Evolutionary conservation across 768 basidiomycete species (phyloP).

Genomic region (Filobasidium floriforme): DNA sequence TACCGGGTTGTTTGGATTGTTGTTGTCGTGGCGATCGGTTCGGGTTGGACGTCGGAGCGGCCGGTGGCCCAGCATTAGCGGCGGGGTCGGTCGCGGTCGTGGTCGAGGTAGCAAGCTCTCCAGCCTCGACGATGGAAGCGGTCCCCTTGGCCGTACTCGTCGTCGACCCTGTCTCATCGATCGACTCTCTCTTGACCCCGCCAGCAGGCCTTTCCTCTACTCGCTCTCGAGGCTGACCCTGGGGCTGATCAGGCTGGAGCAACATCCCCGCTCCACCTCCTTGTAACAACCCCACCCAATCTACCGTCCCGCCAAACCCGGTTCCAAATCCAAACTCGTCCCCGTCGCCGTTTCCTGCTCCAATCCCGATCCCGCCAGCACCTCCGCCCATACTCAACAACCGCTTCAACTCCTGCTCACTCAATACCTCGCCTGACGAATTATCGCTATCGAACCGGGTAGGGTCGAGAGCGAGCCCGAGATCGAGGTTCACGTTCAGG

Average conservation of each 20-base stretch:
- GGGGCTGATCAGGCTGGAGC: background rate
- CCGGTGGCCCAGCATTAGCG: background rate
- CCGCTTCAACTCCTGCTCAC: background rate
- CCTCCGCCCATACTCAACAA: background rate
- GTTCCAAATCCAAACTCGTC: too few species aligned
- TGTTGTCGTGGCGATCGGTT: background rate
- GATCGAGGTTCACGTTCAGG: background rate
- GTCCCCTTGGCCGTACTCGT: background rate
- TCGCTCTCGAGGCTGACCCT: background rate
- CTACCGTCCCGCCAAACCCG: background rate
- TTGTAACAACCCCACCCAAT: background rate
- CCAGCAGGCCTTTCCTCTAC: background rate
- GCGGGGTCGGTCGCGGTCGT: background rate
- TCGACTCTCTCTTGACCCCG: too few species aligned
- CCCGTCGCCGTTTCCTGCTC: too few species aligned
- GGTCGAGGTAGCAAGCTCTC: background rate
- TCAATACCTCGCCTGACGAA: background rate
- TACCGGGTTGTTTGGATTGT: slow-evolving; percentile 14
- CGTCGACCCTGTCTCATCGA: too few species aligned
- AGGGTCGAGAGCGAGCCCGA: too few species aligned
- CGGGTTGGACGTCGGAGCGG: background rate
- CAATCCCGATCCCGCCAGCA: background rate
- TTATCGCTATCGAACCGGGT: background rate
- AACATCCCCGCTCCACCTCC: too few species aligned
- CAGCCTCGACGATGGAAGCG: background rate